Conservation (phyloP, 176 grass and related monocot genomes). For the Raddia distichophylla region DNA sequence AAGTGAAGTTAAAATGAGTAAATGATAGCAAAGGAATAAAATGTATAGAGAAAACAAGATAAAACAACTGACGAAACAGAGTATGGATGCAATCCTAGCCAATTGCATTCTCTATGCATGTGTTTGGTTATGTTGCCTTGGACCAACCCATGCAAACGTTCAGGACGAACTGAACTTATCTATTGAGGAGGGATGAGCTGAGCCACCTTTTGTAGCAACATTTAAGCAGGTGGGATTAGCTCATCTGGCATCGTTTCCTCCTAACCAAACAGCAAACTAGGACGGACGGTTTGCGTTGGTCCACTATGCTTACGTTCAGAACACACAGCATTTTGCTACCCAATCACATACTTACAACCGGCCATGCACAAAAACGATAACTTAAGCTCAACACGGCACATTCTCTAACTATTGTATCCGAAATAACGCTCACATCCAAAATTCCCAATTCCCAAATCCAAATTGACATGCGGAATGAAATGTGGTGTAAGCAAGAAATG, state of each 20-base stretch:
- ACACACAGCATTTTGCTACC: background rate
- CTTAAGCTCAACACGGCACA: background rate
- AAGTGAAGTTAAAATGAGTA: background rate
- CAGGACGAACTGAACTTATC: no score
- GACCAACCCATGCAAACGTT: no score
- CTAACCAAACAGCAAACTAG: no score
- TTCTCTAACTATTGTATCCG: background rate
- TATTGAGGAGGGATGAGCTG: no score
- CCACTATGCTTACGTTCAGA: background rate
- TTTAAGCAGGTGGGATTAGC: no score
- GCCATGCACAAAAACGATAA: background rate
- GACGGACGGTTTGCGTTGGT: no score
- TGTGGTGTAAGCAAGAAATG: constrained; percentile 8
- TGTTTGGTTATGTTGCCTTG: no score
- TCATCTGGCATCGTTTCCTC: no score
- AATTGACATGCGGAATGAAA: constrained; percentile 19
- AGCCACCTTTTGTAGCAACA: no score
- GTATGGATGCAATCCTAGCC: background rate
- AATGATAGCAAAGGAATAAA: background rate
- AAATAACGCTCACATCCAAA: background rate
- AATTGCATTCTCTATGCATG: background rate
- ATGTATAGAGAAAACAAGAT: background rate
- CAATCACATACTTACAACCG: background rate
- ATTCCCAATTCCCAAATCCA: background rate
- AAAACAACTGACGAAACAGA: background rate